Base-by-base conservation (phyloP, 2,329 filamentous ascomycete genomes). In the Fusarium nisikadoi region DNA sequence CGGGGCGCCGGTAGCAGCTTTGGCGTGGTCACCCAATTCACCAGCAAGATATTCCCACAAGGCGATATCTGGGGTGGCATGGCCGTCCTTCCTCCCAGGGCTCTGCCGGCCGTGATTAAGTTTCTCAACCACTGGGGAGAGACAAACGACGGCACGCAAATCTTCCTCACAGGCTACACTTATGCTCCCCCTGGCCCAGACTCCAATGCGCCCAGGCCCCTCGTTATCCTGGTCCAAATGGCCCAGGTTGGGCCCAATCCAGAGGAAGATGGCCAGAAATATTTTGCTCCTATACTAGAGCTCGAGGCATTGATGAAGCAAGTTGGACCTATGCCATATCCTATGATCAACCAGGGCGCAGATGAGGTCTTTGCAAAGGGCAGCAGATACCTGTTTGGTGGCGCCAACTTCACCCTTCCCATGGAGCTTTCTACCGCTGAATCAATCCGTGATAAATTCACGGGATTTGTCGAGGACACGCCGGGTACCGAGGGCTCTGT, bases 1-100 rank as follows among this genome's bases (percentile, higher is more conserved):
- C 76, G 80, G 3, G 83, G 83, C 11, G 82, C 83, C 0, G 83
- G 83, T 0, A 78, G 79, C 31, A 84, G 81, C 63, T 85, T 86
- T 62, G 84, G 83, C 23, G 80, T 85, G 31, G 82, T 83, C 3
- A 83, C 82, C 1, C 77, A 78, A 14, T 84, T 85, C 65, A 82
- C 78, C n/a, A 76, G 73, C 54, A 77, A 75, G 20, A 74, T 65
- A 4, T 80, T 79, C 42, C 74, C 76, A 0, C 80, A 83, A 53
- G 77, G 76, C 5, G 65, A 79, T 6, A 74, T 80, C 38, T 83
- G 77, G 74, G 74, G 72, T 6, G 81, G 81, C 8, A 36, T 75
- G 25, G 29, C 79, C 11, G 57, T 79, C 13, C 77, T 80, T 43
- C 41, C 77, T 23, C 62, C 59, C 2, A 72, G 77, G 17, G 75